Evolutionary conservation across 306 rosid genomes (phyloP), one percentile per base, ranked within the genome.

Genomic region (Trifolium pratense): DNA sequence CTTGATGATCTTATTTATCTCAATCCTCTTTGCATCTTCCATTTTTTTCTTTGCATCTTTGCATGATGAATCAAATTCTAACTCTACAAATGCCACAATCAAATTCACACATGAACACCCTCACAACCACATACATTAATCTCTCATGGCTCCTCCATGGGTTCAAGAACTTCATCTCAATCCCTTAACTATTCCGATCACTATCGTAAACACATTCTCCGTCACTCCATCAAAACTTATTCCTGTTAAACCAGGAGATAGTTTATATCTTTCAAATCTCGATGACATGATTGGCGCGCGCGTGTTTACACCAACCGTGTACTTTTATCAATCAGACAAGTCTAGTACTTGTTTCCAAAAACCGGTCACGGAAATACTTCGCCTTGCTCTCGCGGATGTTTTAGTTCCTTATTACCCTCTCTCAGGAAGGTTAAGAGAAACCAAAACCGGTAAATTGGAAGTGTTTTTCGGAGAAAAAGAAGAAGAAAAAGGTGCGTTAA

Each of bases 321-420:
- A 95, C 69, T 95, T 95, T 21, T 90, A 87, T 60, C 72, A 83
- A 9, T 71, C 77, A 1, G 53, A 68, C 31, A 42, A 21, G 59
- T 6, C 40, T 4, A 5, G 32, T 69, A 17, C 9, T 56, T 57
- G 53, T 42, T 43, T 62, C 55, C 65, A 46, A 11, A 84, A 78
- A 63, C 81, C 79, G 5, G 87, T 88, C 3, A 62, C 70, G 23
- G 68, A 82, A 76, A 66, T 66, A 1, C 87, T 91, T 1, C 58
- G 77, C 0, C 78, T 78, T 23, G 89, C 97, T 36, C 90, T 95
- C 3, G 89, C 96, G 0, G 82, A 83, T 69, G 91, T 91, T 63
- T 56, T 95, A n/a, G 91, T 95, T 14, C 97, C 97, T 9, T 91
- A 91, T 45, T 94, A 88, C 61, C 99, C 97, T 77, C 83, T 91